Base-by-base conservation (phyloP, 2,329 filamentous ascomycete genomes). In the Immersiporthe knoxdaviesiana region DNA sequence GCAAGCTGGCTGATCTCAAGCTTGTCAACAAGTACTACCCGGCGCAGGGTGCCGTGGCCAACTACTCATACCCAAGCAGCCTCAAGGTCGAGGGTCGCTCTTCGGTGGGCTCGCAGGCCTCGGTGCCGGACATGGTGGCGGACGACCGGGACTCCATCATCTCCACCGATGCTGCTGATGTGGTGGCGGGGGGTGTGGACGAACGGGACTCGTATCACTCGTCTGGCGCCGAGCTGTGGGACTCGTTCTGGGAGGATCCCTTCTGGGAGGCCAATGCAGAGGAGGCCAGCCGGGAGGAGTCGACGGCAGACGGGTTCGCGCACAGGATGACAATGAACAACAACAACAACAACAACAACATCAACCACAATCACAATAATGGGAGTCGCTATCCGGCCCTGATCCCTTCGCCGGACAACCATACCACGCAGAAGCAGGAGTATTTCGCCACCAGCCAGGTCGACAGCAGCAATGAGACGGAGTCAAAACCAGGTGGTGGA, bases 1-100 rank as follows among this genome's bases (percentile, higher is more conserved):
- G 47, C 12, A 71, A 65, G 61, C 47, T 71, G 56, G 67, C 70
- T 24, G 65, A 71, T 30, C 70, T 71, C 56, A 67, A 65, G 50
- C 70, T 71, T 37, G 70, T 71, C 64, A 71, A 69, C 65, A 71
- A 71, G 41, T 65, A 71, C 56, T 71, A 71, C 47, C 70, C 70
- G 37, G 21, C 61, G 14, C 11, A 30, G 32, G 56, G 39, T 24
- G 21, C 21, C 18, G 50, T 71, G 35, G 66, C 70, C 67, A 71
- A 71, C 56, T 71, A 67, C 65, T 71, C 70, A 2, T 71, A 71
- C 16, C 70, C 67, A 4, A 66, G 63, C 44, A 61, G 39, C 27
- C 18, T 27, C 14, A 64, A 64, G 11, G 4, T 27, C 8, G 64
- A 58, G 12, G 64, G 64, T 32, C 70, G 70, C 61, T 71, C 70